These are phyloP conservation scores for Jatropha curcas DNA, from an alignment of 345 rosid genomes.

Conservation along the genomic window DNA sequence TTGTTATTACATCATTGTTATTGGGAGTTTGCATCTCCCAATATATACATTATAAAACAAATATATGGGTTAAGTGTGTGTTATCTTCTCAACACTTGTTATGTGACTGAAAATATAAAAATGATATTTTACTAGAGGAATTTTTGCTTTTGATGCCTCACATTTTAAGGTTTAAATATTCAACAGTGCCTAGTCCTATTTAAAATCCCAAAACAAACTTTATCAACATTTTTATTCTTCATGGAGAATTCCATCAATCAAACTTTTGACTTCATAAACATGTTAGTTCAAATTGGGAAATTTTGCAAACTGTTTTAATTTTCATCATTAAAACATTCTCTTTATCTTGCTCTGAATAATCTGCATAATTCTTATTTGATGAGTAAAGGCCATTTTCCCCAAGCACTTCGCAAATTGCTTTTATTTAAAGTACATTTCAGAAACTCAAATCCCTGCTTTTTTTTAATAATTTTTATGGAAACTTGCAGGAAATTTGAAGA, in stretches of 20 bases:
- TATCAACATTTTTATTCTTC: not conserved
- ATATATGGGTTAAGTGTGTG: not conserved
- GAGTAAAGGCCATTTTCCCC: not conserved
- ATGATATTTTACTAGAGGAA: not conserved
- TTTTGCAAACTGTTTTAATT: not conserved
- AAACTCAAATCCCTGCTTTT: constrained; percentile 6
- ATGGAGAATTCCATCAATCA: not conserved
- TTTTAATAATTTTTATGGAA: not conserved
- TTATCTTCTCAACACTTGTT: not conserved
- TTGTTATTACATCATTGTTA: not conserved
- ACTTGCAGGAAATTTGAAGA: constrained; percentile 89
- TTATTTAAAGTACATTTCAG: not conserved
- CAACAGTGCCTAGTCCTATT: not conserved
- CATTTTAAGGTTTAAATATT: not conserved
- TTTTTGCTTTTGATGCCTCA: not conserved
- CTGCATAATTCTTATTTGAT: not conserved
- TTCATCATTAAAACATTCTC: not conserved
- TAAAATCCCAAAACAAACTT: not conserved
- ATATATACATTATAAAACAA: not conserved
- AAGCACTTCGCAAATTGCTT: not conserved
- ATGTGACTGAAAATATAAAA: not conserved
- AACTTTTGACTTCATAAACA: not conserved
- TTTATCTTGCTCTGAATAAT: not conserved
- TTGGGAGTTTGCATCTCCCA: not conserved
- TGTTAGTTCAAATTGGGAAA: not conserved